Conservation (phyloP, 139 green algal species). For the Gonium pectorale region DNA sequence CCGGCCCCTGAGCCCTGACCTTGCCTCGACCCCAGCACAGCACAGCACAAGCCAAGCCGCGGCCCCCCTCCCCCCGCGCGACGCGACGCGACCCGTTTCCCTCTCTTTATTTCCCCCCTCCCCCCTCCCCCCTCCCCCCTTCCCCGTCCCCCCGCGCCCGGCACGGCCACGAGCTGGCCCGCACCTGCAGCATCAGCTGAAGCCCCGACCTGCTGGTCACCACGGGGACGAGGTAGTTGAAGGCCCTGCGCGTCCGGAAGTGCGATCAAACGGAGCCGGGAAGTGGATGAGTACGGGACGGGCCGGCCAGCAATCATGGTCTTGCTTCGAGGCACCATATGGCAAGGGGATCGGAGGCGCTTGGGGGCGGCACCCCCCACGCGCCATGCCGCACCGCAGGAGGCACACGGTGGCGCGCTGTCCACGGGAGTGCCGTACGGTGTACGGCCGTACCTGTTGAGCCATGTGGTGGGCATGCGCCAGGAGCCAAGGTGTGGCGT, state of each 20-base stretch:
- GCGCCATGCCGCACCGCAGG: not conserved
- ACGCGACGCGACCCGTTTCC: not conserved
- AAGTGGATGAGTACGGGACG: too few relatives aligned
- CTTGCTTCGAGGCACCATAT: too few relatives aligned
- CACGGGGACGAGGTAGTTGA: conserved; percentile 40
- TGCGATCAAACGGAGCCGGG: not conserved
- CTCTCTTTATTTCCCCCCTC: too few relatives aligned
- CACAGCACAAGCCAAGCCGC: not conserved
- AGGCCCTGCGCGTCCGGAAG: conserved; percentile 1
- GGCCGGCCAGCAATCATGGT: too few relatives aligned
- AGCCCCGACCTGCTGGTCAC: conserved; percentile 19
- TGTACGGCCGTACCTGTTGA: conserved; percentile 18
- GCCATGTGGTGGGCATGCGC: conserved; percentile 17
- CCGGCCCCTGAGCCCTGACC: not conserved
- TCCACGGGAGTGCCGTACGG: too few relatives aligned
- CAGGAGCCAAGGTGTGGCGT: conserved; percentile 53
- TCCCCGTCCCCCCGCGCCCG: too few relatives aligned
- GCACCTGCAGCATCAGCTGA: conserved; percentile 53
- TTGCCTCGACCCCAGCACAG: not conserved
- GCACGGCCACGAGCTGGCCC: too few relatives aligned
- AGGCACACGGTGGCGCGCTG: not conserved
- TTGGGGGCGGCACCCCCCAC: not conserved
- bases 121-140: too few relatives aligned
- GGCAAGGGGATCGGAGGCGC: not conserved
- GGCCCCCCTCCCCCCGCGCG: not conserved